Percentiles rank a stretch among this genome's conserved stretches.
Conservation (phyloP, 2,329 filamentous ascomycete species). For the Fonsecaea multimorphosa region DNA sequence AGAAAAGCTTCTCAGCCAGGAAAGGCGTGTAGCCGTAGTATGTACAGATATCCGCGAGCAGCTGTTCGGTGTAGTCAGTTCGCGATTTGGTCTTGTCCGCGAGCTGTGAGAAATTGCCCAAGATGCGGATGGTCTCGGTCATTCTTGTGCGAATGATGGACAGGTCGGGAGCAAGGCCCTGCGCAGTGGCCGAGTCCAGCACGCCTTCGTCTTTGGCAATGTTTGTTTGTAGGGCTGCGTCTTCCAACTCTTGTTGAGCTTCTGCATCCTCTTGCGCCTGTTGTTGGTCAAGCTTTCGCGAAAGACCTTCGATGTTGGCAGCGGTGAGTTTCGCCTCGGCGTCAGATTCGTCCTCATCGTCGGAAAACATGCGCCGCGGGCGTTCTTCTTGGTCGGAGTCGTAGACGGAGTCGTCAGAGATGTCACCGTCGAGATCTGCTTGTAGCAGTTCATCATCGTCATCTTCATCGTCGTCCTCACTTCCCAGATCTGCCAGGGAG, state of each 20-base stretch:
- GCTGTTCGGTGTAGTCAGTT: conserved; percentile 83
- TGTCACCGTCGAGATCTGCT: conserved; percentile 48
- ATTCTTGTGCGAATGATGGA: conserved; percentile 87
- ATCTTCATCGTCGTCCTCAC: conserved; percentile 33
- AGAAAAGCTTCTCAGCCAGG: conserved; percentile 94
- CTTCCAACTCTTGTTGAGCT: conserved; percentile 82
- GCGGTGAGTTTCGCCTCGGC: conserved; percentile 89
- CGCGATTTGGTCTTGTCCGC: conserved; percentile 80
- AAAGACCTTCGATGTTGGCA: conserved; percentile 93
- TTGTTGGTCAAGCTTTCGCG: conserved; percentile 80
- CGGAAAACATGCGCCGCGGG: conserved; percentile 82
- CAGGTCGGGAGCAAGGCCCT: conserved; percentile 82
- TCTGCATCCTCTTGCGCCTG: conserved; percentile 79
- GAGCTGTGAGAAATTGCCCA: conserved; percentile 85
- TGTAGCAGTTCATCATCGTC: conserved; percentile 40
- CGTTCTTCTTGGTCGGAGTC: conserved; percentile 71
- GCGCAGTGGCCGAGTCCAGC: conserved; percentile 64
- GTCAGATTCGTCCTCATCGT: conserved; percentile 88
- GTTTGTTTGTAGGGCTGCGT: conserved; percentile 89
- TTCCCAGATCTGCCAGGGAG: conserved; percentile 30
- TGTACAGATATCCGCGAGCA: conserved; percentile 88
- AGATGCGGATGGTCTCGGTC: conserved; percentile 87
- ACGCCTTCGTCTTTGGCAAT: conserved; percentile 77
- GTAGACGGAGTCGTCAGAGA: conserved; percentile 64
- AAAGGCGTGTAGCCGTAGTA: conserved; percentile 97